These are phyloP conservation scores for Pleomassaria siparia DNA, from an alignment of 2,329 filamentous ascomycete genomes.

Conservation along the genomic window DNA sequence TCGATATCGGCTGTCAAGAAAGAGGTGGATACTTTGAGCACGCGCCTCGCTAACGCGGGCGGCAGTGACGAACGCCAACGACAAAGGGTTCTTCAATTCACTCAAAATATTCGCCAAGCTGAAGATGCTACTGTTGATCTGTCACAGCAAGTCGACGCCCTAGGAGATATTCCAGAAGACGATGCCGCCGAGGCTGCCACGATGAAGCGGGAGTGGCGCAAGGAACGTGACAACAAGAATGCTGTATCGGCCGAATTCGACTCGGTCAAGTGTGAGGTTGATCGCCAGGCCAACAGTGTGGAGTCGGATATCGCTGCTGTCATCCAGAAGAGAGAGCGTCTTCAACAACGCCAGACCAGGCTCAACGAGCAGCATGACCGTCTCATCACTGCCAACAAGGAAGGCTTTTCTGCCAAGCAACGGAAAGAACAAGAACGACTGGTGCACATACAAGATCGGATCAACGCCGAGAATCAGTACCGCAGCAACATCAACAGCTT, in stretches of 20 bases:
- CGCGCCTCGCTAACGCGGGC: conserved; percentile 66
- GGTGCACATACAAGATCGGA: conserved; percentile 39
- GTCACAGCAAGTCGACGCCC: conserved; percentile 62
- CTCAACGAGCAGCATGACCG: conserved; percentile 72
- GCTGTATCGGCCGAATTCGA: conserved; percentile 60
- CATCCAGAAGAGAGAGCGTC: conserved; percentile 71
- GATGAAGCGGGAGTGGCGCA: conserved; percentile 60
- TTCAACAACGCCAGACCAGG: conserved; percentile 69
- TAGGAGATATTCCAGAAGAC: conserved; percentile 65
- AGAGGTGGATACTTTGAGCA: conserved; percentile 70
- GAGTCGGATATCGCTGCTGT: conserved; percentile 65
- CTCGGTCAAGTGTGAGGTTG: conserved; percentile 61
- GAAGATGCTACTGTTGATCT: conserved; percentile 63
- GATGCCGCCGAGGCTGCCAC: conserved; percentile 60
- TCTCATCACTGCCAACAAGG: conserved; percentile 68
- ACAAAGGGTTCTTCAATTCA: conserved; percentile 74
- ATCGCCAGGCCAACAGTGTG: conserved; percentile 63
- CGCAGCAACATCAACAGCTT: conserved; percentile 41
- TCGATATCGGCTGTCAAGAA: conserved; percentile 68
- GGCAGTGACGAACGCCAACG: conserved; percentile 75
- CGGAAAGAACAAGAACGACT: conserved; percentile 44
- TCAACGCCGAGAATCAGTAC: conserved; percentile 41
- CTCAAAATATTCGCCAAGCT: conserved; percentile 70
- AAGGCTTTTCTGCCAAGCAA: conserved; percentile 64
- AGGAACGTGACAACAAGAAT: conserved; percentile 55